Evolutionary conservation across 2,329 filamentous ascomycete species (phyloP).

Genomic region (Volutella citrinella): DNA sequence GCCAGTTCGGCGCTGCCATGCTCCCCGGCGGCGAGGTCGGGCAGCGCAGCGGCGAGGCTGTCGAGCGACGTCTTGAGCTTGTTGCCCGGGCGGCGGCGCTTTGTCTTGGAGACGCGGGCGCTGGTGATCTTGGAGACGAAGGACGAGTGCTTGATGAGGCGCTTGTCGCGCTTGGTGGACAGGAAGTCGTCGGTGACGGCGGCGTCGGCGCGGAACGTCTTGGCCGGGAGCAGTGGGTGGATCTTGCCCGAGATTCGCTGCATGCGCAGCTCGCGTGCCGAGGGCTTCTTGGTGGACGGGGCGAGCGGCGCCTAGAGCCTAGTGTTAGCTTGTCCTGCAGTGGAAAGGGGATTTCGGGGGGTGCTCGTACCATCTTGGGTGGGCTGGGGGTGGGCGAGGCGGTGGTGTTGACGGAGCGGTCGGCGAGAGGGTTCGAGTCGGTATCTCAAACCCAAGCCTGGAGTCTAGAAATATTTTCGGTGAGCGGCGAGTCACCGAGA

Average conservation of each 20-base stretch:
- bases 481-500: conserved; percentile 19
- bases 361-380: conserved; percentile 19
- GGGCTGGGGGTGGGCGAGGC: neutral
- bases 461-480: conserved; percentile 24
- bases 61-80: conserved; percentile 76
- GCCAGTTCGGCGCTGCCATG: conserved; percentile 40
- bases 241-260: conserved; percentile 47
- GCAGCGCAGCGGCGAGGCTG: conserved; percentile 76
- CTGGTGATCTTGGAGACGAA: conserved; percentile 78
- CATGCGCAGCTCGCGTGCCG: conserved; percentile 54
- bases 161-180: conserved; percentile 79
- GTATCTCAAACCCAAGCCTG: too few species aligned
- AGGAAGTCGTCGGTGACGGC: conserved; percentile 57
- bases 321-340: neutral
- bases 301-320: conserved; percentile 26
- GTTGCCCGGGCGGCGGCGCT: conserved; percentile 60
- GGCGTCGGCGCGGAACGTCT: conserved; percentile 50
- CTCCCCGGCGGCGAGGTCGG: conserved; percentile 52
- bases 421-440: too few species aligned
- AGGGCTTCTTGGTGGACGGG: conserved; percentile 49
- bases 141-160: conserved; percentile 73
- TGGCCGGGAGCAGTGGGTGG: conserved; percentile 50
- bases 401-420: neutral
- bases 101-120: conserved; percentile 28
- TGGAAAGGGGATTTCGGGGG: accelerated